Evolutionary conservation across 2,329 filamentous ascomycete species (phyloP).

Genomic region (Botrytis medusae): DNA sequence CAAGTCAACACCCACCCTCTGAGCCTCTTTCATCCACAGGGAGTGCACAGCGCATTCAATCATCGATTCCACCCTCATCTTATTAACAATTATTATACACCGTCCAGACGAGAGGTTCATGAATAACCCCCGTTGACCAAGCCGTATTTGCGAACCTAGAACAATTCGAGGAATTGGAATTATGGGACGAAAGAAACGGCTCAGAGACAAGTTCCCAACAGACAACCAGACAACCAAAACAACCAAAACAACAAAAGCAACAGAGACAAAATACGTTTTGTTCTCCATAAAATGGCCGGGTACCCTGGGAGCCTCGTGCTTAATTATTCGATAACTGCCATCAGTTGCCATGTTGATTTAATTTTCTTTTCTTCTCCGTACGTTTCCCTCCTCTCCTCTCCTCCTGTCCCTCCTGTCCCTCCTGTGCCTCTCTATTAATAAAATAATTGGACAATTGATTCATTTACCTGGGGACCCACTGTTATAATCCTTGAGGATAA

Average conservation of each 20-base stretch:
- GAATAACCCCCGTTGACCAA: neutral
- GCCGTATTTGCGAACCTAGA: neutral
- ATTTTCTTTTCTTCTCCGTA: constrained; percentile 9
- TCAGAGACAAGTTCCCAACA: neutral
- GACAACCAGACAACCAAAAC: neutral
- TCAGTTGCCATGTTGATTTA: neutral
- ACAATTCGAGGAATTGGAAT: neutral
- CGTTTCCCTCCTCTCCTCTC: no score
- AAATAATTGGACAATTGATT: constrained; percentile 15
- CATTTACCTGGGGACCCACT: neutral
- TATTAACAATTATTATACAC: no score
- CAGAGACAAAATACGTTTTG: constrained; percentile 10
- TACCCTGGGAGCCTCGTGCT: constrained; percentile 15
- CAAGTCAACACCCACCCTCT: neutral
- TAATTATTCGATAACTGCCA: constrained; percentile 11
- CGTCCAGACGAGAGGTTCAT: neutral
- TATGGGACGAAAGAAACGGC: constrained; percentile 7
- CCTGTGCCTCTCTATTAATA: neutral
- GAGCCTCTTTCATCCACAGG: neutral
- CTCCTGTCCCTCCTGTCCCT: neutral
- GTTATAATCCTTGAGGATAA: neutral
- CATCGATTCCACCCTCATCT: neutral
- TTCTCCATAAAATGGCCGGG: neutral
- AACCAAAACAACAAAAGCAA: neutral
- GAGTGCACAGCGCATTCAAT: neutral